Base-by-base conservation (phyloP, 345 rosid species). In the Populus ilicifolia region DNA sequence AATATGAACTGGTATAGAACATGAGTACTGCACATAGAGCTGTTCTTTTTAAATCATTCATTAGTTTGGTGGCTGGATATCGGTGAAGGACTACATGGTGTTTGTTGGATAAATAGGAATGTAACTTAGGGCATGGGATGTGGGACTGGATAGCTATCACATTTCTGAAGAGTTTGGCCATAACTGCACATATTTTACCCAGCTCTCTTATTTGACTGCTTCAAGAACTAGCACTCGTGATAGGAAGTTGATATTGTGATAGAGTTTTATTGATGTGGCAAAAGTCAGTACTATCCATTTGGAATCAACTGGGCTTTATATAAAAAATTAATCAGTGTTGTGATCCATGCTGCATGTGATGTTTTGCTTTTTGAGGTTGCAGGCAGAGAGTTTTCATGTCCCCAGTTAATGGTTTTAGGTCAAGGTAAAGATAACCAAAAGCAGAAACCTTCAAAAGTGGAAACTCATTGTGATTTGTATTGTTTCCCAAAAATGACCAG, bases 1-100 rank as follows among this genome's bases (percentile, higher is more conserved):
- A 96, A 94, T 80, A 92, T 96, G 97, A 96, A 96, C 69, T 96
- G 99, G 99, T 96, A 86, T 67, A 41, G 44, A 30, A 23, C 12
- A 8, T 17, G 63, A 25, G 18, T 39, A 61, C 69, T 17, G 2
- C 29, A 41, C 54, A 11, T 33, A 27, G 36, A 23, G 30, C 23
- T 29, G 14, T 59, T 5, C 20, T 4, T 67, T 2, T 54, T 54
- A n/a, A 30, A n/a, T 25, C 8, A 9, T 20, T 2, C 50, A 12
- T 23, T 29, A 36, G 11, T 69, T 44, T 41, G 69, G 52, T 39
- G 4, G 25, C 25, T 56, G 2, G 23, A 59, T 21, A 10, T 76
- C 43, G 17, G 3, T 56, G 16, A 25, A 10, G 17, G 46, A 43
- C 8, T 5, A 27, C 41, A 14, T 72, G 17, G n/a, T 46, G 38